A percentile compares a stretch with the other conserved stretches of the same genome.
Evolutionary conservation across 2,329 filamentous ascomycete genomes (phyloP).

Genomic region (Penicillium sclerotiorum): DNA sequence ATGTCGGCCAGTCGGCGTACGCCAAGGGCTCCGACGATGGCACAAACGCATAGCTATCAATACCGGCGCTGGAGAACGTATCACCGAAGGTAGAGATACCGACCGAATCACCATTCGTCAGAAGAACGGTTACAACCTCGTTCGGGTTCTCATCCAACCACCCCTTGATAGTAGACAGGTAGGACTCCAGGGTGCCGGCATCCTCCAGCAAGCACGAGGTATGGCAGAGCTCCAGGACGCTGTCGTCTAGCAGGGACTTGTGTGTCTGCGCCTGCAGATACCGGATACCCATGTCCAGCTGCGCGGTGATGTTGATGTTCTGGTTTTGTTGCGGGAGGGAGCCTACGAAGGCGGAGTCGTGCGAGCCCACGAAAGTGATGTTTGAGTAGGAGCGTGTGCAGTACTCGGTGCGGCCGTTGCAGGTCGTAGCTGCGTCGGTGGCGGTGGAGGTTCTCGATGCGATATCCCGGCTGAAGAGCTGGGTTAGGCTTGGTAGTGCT

Average conservation of each 20-base stretch:
- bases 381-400: slow-evolving; percentile 63
- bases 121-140: slow-evolving; percentile 65
- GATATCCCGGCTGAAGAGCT: slow-evolving; percentile 4
- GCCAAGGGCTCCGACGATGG: slow-evolving; percentile 38
- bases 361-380: slow-evolving; percentile 64
- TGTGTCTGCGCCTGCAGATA: slow-evolving; percentile 68
- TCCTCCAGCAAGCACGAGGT: slow-evolving; percentile 64
- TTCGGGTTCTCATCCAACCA: slow-evolving; percentile 63
- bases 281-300: slow-evolving; percentile 64
- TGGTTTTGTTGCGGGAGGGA: slow-evolving; percentile 60
- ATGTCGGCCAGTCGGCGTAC: slow-evolving; percentile 46
- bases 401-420: slow-evolving; percentile 61
- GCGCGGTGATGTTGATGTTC: slow-evolving; percentile 58
- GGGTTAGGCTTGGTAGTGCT: not conserved
- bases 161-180: slow-evolving; percentile 59
- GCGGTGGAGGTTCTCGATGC: slow-evolving; percentile 9
- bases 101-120: slow-evolving; percentile 62
- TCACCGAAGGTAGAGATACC: slow-evolving; percentile 36
- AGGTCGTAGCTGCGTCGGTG: slow-evolving; percentile 35
- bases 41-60: slow-evolving; percentile 40
- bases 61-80: slow-evolving; percentile 35
- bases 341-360: slow-evolving; percentile 68
- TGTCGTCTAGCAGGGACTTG: slow-evolving; percentile 47
- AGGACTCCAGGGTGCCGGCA: slow-evolving; percentile 59
- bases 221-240: slow-evolving; percentile 64